Evolutionary conservation across 2,329 filamentous ascomycete genomes (phyloP).

Genomic region (Talaromyces sp.): DNA sequence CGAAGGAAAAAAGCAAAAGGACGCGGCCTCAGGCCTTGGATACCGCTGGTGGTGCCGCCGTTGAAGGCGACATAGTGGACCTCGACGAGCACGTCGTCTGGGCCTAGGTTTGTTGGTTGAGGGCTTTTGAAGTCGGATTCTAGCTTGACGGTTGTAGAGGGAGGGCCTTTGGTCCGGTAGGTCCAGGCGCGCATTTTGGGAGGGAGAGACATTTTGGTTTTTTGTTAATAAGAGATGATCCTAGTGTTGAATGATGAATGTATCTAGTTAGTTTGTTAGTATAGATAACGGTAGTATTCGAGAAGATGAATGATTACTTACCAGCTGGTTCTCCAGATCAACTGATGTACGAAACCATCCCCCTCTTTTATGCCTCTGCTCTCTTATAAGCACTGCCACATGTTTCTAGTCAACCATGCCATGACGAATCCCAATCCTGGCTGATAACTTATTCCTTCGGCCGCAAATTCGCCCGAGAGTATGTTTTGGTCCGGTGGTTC

Average conservation of each 20-base stretch:
- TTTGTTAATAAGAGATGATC: background rate
- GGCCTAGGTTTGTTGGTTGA: background rate
- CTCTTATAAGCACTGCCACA: background rate
- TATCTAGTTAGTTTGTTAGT: background rate
- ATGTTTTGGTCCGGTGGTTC: background rate
- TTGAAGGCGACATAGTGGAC: background rate
- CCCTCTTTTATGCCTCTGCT: background rate
- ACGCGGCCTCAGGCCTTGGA: background rate
- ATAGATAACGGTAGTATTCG: background rate
- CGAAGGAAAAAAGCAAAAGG: background rate
- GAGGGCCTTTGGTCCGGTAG: background rate
- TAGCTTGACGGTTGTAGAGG: background rate
- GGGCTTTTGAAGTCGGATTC: background rate
- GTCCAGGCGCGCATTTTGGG: constrained; percentile 5
- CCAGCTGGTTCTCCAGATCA: too few species aligned
- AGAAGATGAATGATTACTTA: background rate
- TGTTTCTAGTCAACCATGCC: background rate
- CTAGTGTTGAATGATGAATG: background rate
- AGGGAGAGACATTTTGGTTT: background rate
- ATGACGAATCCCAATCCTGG: background rate
- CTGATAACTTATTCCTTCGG: background rate
- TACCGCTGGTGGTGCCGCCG: background rate
- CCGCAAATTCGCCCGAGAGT: background rate
- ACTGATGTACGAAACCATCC: too few species aligned
- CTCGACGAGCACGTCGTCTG: constrained; percentile 2